phyloP scores from a whole-genome alignment of 306 rosid species.

The Quercus berberidifolia region DNA sequence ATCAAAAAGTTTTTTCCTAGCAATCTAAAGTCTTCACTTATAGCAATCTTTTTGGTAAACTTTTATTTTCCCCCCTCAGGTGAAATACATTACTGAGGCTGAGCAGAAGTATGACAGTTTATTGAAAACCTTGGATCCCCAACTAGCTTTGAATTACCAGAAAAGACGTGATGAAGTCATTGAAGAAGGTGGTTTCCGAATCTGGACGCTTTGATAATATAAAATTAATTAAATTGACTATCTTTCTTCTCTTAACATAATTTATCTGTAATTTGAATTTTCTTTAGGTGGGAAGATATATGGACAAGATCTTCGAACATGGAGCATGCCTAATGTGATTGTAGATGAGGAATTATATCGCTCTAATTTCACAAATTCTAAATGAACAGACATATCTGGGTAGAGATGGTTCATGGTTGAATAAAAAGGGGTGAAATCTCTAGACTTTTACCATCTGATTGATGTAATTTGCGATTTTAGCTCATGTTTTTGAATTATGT shows the following conservation, averaged over 20 bases:
- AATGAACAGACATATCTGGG: neutral
- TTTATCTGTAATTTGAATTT: conserved; percentile 6
- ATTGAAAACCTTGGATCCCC: conserved; percentile 62
- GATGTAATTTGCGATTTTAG: too few species aligned
- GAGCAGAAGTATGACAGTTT: conserved; percentile 64
- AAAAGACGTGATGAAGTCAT: conserved; percentile 90
- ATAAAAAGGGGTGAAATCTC: too few species aligned
- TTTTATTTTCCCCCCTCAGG: conserved; percentile 36
- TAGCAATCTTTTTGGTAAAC: neutral
- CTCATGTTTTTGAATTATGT: too few species aligned
- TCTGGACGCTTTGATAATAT: neutral
- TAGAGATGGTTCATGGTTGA: too few species aligned
- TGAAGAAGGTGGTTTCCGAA: conserved; percentile 59
- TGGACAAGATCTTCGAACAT: conserved; percentile 66
- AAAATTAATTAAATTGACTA: neutral
- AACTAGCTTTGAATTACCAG: conserved; percentile 55
- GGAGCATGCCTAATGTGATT: conserved; percentile 77
- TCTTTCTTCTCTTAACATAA: neutral
- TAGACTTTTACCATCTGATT: too few species aligned
- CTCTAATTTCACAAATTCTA: conserved; percentile 27
- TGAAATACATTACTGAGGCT: conserved; percentile 70
- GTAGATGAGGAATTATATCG: conserved; percentile 67
- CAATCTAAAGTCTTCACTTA: too few species aligned
- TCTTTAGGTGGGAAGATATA: conserved; percentile 68
- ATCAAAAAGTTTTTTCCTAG: neutral